These are phyloP conservation scores for Penicillium frequentans DNA, from an alignment of 2,329 filamentous ascomycete species.

Conservation along the genomic window DNA sequence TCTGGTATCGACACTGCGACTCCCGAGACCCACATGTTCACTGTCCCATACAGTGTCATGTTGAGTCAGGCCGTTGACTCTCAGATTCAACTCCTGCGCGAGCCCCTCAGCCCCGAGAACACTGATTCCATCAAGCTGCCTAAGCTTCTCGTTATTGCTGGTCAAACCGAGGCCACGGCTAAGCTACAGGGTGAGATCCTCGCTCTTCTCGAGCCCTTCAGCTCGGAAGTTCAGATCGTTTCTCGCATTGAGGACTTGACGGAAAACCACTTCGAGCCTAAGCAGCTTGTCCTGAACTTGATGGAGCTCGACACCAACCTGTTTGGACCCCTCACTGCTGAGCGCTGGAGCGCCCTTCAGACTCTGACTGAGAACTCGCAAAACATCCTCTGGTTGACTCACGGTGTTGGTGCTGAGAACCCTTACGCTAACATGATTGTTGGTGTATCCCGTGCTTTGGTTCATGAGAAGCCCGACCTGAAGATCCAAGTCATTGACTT, in stretches of 20 bases:
- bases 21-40: background rate
- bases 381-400: constrained; percentile 2
- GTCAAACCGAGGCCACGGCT: background rate
- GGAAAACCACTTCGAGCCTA: background rate
- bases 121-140: background rate
- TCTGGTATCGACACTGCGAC: constrained; percentile 25
- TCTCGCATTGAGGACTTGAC: background rate
- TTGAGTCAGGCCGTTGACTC: background rate
- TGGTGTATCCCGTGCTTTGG: background rate
- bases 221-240: background rate
- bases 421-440: constrained; percentile 1
- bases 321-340: background rate
- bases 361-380: background rate
- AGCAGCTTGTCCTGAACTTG: background rate
- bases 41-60: background rate
- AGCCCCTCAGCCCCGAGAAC: background rate
- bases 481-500: background rate
- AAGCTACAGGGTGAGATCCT: background rate
- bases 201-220: background rate
- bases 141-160: background rate
- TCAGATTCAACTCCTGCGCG: background rate
- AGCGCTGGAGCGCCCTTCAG: background rate
- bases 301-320: background rate
- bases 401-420: background rate
- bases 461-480: background rate